Evolutionary conservation across 1,139 yeast species (phyloP), one percentile per base, ranked within the genome.

Genomic region (Suhomyces yuchorum): DNA sequence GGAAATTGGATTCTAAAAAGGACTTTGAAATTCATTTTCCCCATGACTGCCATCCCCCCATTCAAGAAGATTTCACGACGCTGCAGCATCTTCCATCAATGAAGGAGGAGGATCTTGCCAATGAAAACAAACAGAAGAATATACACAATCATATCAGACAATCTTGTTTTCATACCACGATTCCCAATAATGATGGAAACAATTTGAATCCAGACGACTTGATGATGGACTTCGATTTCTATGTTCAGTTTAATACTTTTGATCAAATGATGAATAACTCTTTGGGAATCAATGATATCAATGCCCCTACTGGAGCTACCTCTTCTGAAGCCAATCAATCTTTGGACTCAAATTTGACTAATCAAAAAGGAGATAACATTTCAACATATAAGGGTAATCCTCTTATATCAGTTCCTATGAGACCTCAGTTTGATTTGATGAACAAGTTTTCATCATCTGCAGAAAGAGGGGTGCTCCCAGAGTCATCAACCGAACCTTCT

Each of bases 121-220:
- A 18, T 7, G 15, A 17, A 3, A 34, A 24, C 5, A 48, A 37
- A 9, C 42, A 37, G 2, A 37, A 32, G 20, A 36, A 33, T 9
- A 14, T 38, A 32, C 51, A 55, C 20, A 66, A 63, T 46, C 67
- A 67, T 48, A 57, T 68, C n/a, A 79, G 75, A 50, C 77, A 75
- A 56, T 73, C 79, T 4, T 74, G 76, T 52, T 75, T 75, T 52
- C 80, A 75, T 50, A 72, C 80, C 3, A 70, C 70, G 26, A 68
- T 75, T 11, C 75, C 76, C 2, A 66, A 70, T 38, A 17, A 46
- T 4, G 53, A 46, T 36, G 18, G 51, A 19, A 46, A 38, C n/a
- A 38, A 42, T 3, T 17, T 44, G 9, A 50, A 51, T 12, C 43
- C 53, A 3, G 61, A 59, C 4, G 54, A 57, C 19, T 42, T 59